These are phyloP conservation scores for Beauveria caledonica DNA, from an alignment of 2,329 filamentous ascomycete genomes.

Conservation along the genomic window DNA sequence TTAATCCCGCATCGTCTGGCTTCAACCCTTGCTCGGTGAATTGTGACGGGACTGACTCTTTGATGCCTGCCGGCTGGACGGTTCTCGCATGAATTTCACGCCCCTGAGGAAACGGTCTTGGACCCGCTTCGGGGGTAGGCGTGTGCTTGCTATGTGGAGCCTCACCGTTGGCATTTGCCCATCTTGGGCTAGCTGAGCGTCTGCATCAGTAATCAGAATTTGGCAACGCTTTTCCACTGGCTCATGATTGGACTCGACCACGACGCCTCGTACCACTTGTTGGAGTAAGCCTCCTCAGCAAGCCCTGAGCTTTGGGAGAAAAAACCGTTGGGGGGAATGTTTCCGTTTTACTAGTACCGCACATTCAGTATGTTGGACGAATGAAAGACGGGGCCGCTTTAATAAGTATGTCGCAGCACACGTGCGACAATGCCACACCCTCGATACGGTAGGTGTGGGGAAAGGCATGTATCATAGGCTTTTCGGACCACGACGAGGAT, in stretches of 20 bases:
- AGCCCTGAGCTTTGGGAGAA: background rate
- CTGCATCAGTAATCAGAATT: conserved; percentile 12
- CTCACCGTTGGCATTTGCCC: conserved; percentile 6
- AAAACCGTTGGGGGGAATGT: background rate
- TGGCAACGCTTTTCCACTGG: background rate
- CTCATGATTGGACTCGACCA: background rate
- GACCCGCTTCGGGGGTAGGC: background rate
- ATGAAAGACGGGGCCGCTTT: background rate
- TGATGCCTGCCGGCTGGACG: conserved; percentile 1
- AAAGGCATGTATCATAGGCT: background rate
- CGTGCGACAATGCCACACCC: conserved; percentile 1
- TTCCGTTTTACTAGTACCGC: no score
- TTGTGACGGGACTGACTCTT: background rate
- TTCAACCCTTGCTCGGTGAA: background rate
- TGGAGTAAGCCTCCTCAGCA: background rate
- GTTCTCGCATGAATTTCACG: conserved; percentile 5
- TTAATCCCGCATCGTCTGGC: background rate
- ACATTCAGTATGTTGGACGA: background rate
- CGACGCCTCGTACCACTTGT: conserved; percentile 3
- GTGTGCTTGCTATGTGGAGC: background rate
- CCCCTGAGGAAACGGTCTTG: conserved; percentile 1
- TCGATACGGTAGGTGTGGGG: background rate
- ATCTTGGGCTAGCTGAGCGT: background rate
- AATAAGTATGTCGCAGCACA: background rate
- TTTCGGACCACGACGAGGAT: background rate